phyloP scores from a whole-genome alignment of 2,329 filamentous ascomycete genomes.

The Tolypocladium inflatum region DNA sequence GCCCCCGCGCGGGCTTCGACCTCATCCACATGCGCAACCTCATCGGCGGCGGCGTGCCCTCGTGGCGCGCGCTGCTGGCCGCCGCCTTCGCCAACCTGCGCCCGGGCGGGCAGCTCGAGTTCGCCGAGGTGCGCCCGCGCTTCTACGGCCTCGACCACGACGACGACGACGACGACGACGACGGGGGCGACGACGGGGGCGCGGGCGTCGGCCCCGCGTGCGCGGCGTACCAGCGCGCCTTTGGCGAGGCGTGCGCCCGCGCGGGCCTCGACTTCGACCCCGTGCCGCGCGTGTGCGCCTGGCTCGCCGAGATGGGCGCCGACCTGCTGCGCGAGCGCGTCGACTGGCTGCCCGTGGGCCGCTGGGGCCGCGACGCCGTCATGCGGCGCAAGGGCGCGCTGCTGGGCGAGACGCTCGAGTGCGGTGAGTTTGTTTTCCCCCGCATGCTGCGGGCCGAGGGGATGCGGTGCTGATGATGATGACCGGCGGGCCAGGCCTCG shows the following conservation, averaged over 20 bases:
- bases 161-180: too few species aligned
- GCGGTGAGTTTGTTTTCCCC: conserved; percentile 17
- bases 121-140: conserved; percentile 29
- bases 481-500: too few species aligned
- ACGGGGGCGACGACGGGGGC: too few species aligned
- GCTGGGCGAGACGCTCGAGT: conserved; percentile 25
- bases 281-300: conserved; percentile 21
- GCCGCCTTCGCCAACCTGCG: conserved; percentile 29
- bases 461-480: too few species aligned
- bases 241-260: conserved; percentile 14
- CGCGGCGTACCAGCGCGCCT: conserved; percentile 23
- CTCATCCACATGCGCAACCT: conserved; percentile 33
- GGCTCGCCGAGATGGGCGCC: conserved; percentile 27
- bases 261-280: conserved; percentile 31
- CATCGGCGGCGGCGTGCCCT: conserved; percentile 33
- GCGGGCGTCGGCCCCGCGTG: conserved; percentile 18
- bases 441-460: too few species aligned
- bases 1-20: conserved; percentile 16
- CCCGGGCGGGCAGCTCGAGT: conserved; percentile 34
- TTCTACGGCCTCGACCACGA: conserved; percentile 26
- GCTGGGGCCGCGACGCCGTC: conserved; percentile 29
- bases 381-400: conserved; percentile 25
- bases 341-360: conserved; percentile 30
- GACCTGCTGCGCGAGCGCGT: conserved; percentile 28
- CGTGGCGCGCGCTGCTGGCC: conserved; percentile 26